Evolutionary conservation across 169 alveolate species (phyloP).

Genomic region (Babesia ovata): DNA sequence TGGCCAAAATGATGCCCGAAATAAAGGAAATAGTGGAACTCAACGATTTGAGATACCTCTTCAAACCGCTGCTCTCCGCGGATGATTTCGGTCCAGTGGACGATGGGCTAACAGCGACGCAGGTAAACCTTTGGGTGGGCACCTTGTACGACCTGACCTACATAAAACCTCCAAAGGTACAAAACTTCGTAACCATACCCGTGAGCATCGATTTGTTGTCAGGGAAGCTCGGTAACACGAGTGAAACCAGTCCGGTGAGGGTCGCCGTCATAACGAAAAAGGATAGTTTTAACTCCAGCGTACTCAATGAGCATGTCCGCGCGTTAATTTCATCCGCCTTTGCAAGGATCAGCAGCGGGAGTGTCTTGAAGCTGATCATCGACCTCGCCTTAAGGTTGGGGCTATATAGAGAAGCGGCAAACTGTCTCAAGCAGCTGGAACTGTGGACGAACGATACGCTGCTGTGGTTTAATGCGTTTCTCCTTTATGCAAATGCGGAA

Average conservation of each 20-base stretch:
- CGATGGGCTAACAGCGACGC: not conserved
- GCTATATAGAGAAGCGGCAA: conserved; percentile 42
- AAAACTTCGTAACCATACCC: conserved; percentile 4
- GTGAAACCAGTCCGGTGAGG: not conserved
- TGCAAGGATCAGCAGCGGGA: conserved; percentile 17
- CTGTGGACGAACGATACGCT: conserved; percentile 27
- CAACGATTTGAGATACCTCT: conserved; percentile 2
- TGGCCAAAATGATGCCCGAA: not conserved
- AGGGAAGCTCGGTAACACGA: not conserved
- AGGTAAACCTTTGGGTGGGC: conserved; percentile 22
- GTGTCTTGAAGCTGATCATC: conserved; percentile 6
- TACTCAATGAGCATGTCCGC: not conserved
- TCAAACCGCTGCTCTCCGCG: conserved; percentile 22
- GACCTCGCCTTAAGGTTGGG: conserved; percentile 57
- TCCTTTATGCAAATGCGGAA: conserved; percentile 21
- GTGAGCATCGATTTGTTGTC: conserved; percentile 9
- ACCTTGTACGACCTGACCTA: conserved; percentile 8
- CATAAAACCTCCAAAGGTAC: conserved; percentile 31
- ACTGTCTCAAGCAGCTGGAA: conserved; percentile 14
- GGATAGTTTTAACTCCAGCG: conserved; percentile 7
- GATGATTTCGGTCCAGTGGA: not conserved
- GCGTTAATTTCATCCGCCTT: not conserved
- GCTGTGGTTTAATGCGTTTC: conserved; percentile 49
- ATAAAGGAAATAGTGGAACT: conserved; percentile 5
- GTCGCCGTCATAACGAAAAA: conserved; percentile 8